Evolutionary conservation across 2,329 filamentous ascomycete species (phyloP).

Genomic region (Dothistroma septosporum): DNA sequence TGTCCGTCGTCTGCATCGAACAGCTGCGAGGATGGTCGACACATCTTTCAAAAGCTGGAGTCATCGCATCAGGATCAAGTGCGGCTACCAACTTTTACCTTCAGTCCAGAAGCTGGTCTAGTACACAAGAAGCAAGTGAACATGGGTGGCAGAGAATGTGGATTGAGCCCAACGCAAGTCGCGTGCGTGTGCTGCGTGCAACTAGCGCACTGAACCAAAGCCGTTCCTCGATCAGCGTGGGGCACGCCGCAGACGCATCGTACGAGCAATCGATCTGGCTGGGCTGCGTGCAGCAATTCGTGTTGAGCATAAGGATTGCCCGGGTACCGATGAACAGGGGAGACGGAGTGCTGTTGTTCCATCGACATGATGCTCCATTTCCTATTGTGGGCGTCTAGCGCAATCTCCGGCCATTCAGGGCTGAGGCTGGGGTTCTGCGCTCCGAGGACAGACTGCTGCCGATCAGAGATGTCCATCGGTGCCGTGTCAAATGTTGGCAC

Average conservation of each 20-base stretch:
- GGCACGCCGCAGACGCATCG: slow-evolving; percentile 56
- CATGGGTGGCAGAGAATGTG: slow-evolving; percentile 41
- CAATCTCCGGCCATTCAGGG: slow-evolving; percentile 27
- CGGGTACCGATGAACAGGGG: slow-evolving; percentile 18
- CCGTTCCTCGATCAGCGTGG: slow-evolving; percentile 50
- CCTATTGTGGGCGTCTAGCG: slow-evolving; percentile 43
- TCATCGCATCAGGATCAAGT: slow-evolving; percentile 5
- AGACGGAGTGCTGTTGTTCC: slow-evolving; percentile 42
- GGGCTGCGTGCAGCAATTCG: slow-evolving; percentile 24
- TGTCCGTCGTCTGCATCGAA: too few relatives aligned
- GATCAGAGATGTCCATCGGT: slow-evolving; percentile 27
- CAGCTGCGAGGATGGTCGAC: neutral
- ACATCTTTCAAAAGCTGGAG: neutral
- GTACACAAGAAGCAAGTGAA: slow-evolving; percentile 53
- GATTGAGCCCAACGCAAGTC: slow-evolving; percentile 53
- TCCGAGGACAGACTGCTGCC: slow-evolving; percentile 15
- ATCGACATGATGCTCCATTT: slow-evolving; percentile 44
- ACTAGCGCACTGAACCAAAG: slow-evolving; percentile 61
- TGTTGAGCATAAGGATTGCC: slow-evolving; percentile 43
- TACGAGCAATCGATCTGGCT: slow-evolving; percentile 33
- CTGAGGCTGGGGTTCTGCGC: slow-evolving; percentile 13
- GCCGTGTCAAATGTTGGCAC: slow-evolving; percentile 29
- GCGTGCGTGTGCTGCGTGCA: slow-evolving; percentile 62
- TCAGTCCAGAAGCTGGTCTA: slow-evolving; percentile 13
- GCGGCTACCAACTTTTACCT: slow-evolving; percentile 4